Evolutionary conservation across 352 stramenopile species (phyloP).

Genomic region (Pythium grandisporangium): DNA sequence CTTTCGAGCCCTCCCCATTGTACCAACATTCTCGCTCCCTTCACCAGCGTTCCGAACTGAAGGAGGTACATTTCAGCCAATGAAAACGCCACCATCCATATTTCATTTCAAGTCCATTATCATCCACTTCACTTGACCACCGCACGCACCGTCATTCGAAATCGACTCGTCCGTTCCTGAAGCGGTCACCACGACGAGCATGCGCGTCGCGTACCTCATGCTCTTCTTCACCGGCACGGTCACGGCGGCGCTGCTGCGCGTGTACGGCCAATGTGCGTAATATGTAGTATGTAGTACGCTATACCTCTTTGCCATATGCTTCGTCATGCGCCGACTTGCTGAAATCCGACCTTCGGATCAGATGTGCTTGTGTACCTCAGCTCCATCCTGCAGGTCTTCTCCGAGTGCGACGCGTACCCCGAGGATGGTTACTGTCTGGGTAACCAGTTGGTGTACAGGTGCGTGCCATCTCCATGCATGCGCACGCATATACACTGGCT

Average conservation of each 20-base stretch:
- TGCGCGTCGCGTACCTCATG: conserved; percentile 36
- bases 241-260: conserved; percentile 36
- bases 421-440: conserved; percentile 40
- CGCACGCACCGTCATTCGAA: no score
- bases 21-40: no score
- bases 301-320: not conserved
- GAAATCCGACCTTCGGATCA: no score
- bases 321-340: no score
- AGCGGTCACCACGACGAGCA: not conserved
- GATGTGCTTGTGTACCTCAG: conserved; percentile 24
- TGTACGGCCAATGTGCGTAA: conserved; percentile 44
- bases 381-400: conserved; percentile 27
- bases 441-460: conserved; percentile 71
- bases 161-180: no score
- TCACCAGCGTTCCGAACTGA: no score
- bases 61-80: not conserved
- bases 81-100: no score
- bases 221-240: conserved; percentile 63
- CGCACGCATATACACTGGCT: no score
- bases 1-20: no score
- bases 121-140: not conserved
- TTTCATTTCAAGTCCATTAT: not conserved
- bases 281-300: not conserved
- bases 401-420: conserved; percentile 25
- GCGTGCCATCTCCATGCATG: no score